phyloP scores from a whole-genome alignment of 2,329 filamentous ascomycete species.

The Geosmithia morbida region DNA sequence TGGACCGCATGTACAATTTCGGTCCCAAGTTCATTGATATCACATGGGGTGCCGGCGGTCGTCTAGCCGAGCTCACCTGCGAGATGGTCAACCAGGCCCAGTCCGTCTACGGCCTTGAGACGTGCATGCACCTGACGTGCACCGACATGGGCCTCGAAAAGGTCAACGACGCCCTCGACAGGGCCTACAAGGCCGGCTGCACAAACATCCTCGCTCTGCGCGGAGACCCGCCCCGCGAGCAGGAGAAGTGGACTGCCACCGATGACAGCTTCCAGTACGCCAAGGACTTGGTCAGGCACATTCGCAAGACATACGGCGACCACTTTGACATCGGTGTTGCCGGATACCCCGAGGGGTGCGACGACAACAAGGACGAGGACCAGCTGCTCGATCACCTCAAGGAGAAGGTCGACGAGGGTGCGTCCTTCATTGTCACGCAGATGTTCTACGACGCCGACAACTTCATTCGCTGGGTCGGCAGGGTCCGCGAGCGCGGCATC shows the following conservation, averaged over 20 bases:
- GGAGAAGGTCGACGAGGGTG: constrained; percentile 91
- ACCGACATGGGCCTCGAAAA: constrained; percentile 94
- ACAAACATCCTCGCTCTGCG: constrained; percentile 92
- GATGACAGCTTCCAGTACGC: constrained; percentile 86
- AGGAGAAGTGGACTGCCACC: constrained; percentile 83
- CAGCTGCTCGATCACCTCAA: constrained; percentile 82
- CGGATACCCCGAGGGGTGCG: constrained; percentile 88
- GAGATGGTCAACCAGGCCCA: constrained; percentile 97
- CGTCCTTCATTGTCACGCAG: constrained; percentile 89
- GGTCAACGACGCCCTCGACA: constrained; percentile 75
- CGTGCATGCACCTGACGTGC: constrained; percentile 97
- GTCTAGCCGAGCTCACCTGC: constrained; percentile 79
- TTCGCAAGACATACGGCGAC: constrained; percentile 52
- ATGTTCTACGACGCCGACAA: constrained; percentile 99
- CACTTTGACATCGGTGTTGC: constrained; percentile 96
- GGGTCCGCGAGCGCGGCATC: constrained; percentile 75
- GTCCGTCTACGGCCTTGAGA: constrained; percentile 89
- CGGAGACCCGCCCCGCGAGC: constrained; percentile 84
- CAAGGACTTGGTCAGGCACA: constrained; percentile 76
- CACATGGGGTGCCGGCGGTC: constrained; percentile 93
- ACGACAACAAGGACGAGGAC: constrained; percentile 83
- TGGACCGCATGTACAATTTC: constrained; percentile 95
- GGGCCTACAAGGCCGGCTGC: constrained; percentile 88
- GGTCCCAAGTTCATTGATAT: constrained; percentile 96
- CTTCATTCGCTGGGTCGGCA: constrained; percentile 81